phyloP scores from a whole-genome alignment of 2,329 filamentous ascomycete genomes.

The Fusarium illudens region DNA sequence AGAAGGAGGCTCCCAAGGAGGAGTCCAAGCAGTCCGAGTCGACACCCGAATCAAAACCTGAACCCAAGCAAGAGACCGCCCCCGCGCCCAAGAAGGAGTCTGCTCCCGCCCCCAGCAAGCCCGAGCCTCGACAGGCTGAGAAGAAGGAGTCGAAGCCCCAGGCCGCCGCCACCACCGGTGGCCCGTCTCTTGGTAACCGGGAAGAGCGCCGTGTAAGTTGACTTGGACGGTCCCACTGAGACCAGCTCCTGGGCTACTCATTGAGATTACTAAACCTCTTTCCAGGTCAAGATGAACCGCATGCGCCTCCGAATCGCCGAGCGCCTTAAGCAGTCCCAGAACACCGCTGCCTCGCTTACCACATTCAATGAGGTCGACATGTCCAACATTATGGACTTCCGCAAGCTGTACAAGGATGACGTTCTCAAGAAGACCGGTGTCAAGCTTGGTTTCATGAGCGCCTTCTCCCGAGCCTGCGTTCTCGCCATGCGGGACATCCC shows the following conservation, averaged over 20 bases:
- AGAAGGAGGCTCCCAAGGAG: slow-evolving; percentile 48
- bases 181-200: slow-evolving; percentile 69
- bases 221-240: not conserved
- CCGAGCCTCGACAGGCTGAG: slow-evolving; percentile 35
- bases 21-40: slow-evolving; percentile 46
- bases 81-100: slow-evolving; percentile 49
- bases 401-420: slow-evolving; percentile 97
- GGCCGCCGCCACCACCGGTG: slow-evolving; percentile 37
- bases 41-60: slow-evolving; percentile 48
- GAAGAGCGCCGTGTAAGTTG: slow-evolving; percentile 84
- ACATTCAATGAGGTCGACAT: slow-evolving; percentile 99
- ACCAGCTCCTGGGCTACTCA: no score
- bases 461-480: slow-evolving; percentile 89
- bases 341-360: slow-evolving; percentile 94
- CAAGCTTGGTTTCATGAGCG: slow-evolving; percentile 99
- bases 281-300: slow-evolving; percentile 98
- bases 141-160: slow-evolving; percentile 42
- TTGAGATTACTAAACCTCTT: slow-evolving; percentile 9
- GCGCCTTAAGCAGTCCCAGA: slow-evolving; percentile 98
- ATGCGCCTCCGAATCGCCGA: slow-evolving; percentile 98
- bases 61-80: slow-evolving; percentile 40
- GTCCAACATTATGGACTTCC: slow-evolving; percentile 96
- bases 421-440: slow-evolving; percentile 94
- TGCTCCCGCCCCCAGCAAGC: slow-evolving; percentile 38
- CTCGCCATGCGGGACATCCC: slow-evolving; percentile 96